These are phyloP conservation scores for Penicillium diatomitis DNA, from an alignment of 495 filamentous ascomycete species.

Conservation along the genomic window DNA sequence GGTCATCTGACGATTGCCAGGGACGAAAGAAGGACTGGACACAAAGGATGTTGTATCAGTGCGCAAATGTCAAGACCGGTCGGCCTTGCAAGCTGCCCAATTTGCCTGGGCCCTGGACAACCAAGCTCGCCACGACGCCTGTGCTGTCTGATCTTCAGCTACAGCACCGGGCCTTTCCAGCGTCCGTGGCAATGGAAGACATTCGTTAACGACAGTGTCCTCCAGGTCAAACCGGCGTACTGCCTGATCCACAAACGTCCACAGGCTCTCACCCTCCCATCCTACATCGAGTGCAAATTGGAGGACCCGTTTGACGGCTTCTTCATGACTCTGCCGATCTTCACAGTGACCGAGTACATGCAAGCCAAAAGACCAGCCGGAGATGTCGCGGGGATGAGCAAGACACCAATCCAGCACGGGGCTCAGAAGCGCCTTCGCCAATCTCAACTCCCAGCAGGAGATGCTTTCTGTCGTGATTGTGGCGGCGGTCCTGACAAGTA, in stretches of 20 bases:
- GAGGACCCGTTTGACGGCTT: conserved; percentile 17
- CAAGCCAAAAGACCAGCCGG: conserved; percentile 61
- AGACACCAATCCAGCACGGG: conserved; percentile 47
- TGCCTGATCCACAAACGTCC: conserved; percentile 33
- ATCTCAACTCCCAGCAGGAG: conserved; percentile 14
- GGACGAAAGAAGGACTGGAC: background rate
- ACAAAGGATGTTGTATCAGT: no score
- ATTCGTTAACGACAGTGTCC: conserved; percentile 1
- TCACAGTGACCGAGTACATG: conserved; percentile 37
- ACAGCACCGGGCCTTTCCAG: background rate
- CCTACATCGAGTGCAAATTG: conserved; percentile 30
- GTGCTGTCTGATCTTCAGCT: background rate
- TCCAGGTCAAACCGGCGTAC: conserved; percentile 16
- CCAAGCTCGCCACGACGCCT: conserved; percentile 19
- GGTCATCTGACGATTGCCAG: no score
- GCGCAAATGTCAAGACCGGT: no score
- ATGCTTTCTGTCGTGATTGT: background rate
- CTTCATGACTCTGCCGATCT: conserved; percentile 3
- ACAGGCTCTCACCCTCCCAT: conserved; percentile 40
- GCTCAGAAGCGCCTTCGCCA: conserved; percentile 15
- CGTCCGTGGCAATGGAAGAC: background rate
- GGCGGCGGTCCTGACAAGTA: conserved; percentile 8
- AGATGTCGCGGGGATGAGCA: conserved; percentile 61
- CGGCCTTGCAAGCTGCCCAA: conserved; percentile 12
- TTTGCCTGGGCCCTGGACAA: conserved; percentile 17